A percentile compares a stretch with the other conserved stretches of the same genome.
Conservation (phyloP, 2,329 filamentous ascomycete genomes). For the Sarocladium kiliense region DNA sequence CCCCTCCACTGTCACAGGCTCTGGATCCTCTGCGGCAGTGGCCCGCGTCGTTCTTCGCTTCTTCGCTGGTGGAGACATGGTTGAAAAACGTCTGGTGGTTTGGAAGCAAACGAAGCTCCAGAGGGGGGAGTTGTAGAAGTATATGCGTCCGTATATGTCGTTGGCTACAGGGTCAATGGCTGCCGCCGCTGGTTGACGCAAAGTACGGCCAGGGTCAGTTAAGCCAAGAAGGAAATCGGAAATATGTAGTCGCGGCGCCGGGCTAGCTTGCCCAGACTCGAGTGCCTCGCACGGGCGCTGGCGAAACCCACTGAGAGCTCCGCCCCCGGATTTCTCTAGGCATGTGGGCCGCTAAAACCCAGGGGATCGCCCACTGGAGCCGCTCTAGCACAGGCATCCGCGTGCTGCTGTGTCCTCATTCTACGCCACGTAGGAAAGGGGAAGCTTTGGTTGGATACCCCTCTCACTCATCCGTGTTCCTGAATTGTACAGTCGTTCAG, state of each 20-base stretch:
- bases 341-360: slow-evolving; percentile 3
- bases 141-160: neutral
- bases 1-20: neutral
- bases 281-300: neutral
- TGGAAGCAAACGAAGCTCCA: too few species aligned
- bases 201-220: neutral
- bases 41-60: slow-evolving; percentile 18
- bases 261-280: neutral
- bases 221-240: neutral
- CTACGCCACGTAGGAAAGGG: neutral
- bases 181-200: neutral
- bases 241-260: neutral
- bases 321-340: slow-evolving; percentile 6
- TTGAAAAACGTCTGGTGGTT: neutral
- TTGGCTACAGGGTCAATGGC: neutral
- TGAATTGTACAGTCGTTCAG: neutral
- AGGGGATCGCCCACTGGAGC: slow-evolving; percentile 7
- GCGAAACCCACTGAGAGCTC: slow-evolving; percentile 1
- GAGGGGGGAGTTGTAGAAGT: neutral
- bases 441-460: neutral
- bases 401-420: neutral
- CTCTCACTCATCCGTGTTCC: neutral
- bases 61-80: slow-evolving; percentile 23
- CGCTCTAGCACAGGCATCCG: neutral
- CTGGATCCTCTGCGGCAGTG: slow-evolving; percentile 8